phyloP scores from a whole-genome alignment of 768 basidiomycete species.

The Cystobasidium ongulense region DNA sequence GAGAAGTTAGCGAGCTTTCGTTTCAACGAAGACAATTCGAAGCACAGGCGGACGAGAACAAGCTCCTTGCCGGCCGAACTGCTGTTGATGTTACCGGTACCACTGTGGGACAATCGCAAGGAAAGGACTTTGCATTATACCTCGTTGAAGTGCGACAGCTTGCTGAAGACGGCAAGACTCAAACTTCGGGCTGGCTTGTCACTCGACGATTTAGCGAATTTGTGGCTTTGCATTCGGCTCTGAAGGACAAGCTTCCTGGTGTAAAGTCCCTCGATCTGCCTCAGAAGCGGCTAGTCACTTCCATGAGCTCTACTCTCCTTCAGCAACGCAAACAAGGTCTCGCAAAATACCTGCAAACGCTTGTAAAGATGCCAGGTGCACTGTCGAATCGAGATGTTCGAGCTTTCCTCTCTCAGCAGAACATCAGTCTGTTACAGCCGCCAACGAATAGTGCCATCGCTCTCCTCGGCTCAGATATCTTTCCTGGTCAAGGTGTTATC shows the following conservation, averaged over 20 bases:
- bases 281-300: constrained; percentile 79
- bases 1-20: constrained; percentile 71
- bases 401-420: constrained; percentile 66
- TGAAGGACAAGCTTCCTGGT: constrained; percentile 64
- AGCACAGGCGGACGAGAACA: constrained; percentile 84
- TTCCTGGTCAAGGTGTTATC: constrained; percentile 68
- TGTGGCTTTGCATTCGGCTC: constrained; percentile 71
- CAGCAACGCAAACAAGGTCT: constrained; percentile 68
- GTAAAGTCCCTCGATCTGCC: constrained; percentile 78
- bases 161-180: constrained; percentile 63
- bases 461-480: constrained; percentile 38
- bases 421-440: constrained; percentile 27
- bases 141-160: constrained; percentile 85
- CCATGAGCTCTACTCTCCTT: constrained; percentile 70
- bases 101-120: constrained; percentile 67
- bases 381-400: constrained; percentile 76
- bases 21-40: constrained; percentile 92
- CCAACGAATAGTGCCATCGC: neutral
- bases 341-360: constrained; percentile 79
- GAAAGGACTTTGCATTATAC: constrained; percentile 74
- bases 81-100: constrained; percentile 76
- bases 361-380: constrained; percentile 63
- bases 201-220: constrained; percentile 94
- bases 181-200: constrained; percentile 79
- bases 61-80: constrained; percentile 73